Evolutionary conservation across 2,329 filamentous ascomycete species (phyloP), one percentile per base, ranked within the genome.

Genomic region (Fusarium caatingaense): DNA sequence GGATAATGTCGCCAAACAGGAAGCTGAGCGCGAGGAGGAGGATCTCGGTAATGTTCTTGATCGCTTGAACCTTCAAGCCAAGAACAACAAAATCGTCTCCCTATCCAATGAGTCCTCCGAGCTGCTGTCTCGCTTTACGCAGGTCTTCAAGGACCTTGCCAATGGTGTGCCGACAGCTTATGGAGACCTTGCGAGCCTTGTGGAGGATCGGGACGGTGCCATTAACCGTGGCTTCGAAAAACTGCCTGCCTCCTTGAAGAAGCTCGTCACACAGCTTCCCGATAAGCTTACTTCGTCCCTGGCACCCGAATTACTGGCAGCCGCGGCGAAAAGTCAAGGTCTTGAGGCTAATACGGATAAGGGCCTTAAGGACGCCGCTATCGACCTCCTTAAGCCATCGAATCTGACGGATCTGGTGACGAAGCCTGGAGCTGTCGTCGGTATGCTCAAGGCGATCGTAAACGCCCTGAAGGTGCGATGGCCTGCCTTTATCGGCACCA

Each of bases 91-190:
- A 61, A 93, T 93, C 64, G 93, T 98, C 79, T 91, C 91, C 15
- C 87, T 97, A 60, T 93, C 92, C n/a, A 87, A 89, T 63, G 94
- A 97, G 73, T 95, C 93, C 0, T 90, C 93, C 66, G 91, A 93
- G 68, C 86, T 97, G 30, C 88, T 97, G 54, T 88, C 89, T 56
- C 89, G 91, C 67, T 99, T 99, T 85, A 97, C 93, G 2, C 85
- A 94, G 59, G 91, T 98, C 34, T 92, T 99, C 76, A 96, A 95
- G 78, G 96, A 99, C 78, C 87, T 98, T 18, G 88, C 96, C 75
- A 94, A 94, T 77, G 96, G 96, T 66, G 96, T 93, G 3, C 96
- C 96, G 5, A 98, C 95, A 1, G 96, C 96, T 5, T 97, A 97
- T 79, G 87, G 92, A 76, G 96, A 99, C 78, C 90, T 99, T n/a